A percentile compares a stretch with the other conserved stretches of the same genome.
These are phyloP conservation scores for Myochromella boudieri DNA, from an alignment of 768 basidiomycete species.

Conservation along the genomic window DNA sequence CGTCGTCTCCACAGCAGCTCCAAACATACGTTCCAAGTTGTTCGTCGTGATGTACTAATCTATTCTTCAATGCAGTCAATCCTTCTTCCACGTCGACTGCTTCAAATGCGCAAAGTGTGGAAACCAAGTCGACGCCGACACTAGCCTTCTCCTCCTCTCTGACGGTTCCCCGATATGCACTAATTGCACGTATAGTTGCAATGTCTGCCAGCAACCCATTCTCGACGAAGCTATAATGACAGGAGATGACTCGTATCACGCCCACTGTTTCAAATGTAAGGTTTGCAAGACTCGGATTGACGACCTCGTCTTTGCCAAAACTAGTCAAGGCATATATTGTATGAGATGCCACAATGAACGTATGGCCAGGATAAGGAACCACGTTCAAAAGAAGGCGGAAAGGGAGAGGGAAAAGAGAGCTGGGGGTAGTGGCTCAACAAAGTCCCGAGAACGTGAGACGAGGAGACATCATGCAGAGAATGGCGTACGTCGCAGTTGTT, in stretches of 20 bases:
- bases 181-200: slow-evolving; percentile 93
- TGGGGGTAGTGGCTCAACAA: slow-evolving; percentile 40
- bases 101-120: slow-evolving; percentile 97
- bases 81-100: slow-evolving; percentile 92
- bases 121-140: slow-evolving; percentile 92
- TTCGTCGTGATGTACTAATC: background rate
- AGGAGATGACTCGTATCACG: slow-evolving; percentile 97
- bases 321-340: slow-evolving; percentile 96
- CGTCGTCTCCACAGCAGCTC: slow-evolving; percentile 30
- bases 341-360: slow-evolving; percentile 99
- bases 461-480: slow-evolving; percentile 37
- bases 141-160: slow-evolving; percentile 93
- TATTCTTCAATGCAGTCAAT: slow-evolving; percentile 55
- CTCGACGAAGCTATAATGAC: slow-evolving; percentile 99
- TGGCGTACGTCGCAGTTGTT: slow-evolving; percentile 35
- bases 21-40: background rate
- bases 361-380: slow-evolving; percentile 88
- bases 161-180: slow-evolving; percentile 98
- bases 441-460: slow-evolving; percentile 40
- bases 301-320: slow-evolving; percentile 98
- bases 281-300: slow-evolving; percentile 94
- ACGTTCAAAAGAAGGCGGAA: slow-evolving; percentile 86
- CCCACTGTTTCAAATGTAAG: slow-evolving; percentile 97
- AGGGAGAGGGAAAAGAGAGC: slow-evolving; percentile 48
- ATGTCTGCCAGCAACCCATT: slow-evolving; percentile 90